phyloP scores from a whole-genome alignment of 352 stramenopile genomes.

The Globisporangium canariense region DNA sequence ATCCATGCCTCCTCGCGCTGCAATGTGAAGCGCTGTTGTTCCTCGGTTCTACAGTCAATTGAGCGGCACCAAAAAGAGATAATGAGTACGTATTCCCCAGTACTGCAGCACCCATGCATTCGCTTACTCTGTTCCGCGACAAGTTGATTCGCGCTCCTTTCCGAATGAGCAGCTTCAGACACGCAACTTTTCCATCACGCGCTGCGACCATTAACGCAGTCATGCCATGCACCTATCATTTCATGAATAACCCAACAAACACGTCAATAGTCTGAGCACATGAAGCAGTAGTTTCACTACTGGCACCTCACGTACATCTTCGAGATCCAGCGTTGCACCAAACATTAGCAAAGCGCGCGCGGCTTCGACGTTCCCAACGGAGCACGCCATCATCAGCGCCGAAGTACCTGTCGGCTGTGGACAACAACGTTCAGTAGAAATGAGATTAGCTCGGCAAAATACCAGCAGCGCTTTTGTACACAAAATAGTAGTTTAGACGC shows the following conservation, averaged over 20 bases:
- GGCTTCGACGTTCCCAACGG: constrained; percentile 83
- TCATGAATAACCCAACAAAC: no score
- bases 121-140: constrained; percentile 72
- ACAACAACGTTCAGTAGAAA: constrained; percentile 1
- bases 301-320: constrained; percentile 50
- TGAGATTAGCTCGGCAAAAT: background rate
- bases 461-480: background rate
- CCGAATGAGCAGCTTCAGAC: constrained; percentile 68
- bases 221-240: constrained; percentile 53
- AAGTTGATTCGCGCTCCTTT: constrained; percentile 82
- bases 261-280: background rate
- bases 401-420: constrained; percentile 72
- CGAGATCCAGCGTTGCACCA: constrained; percentile 75
- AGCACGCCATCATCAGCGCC: constrained; percentile 82
- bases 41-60: constrained; percentile 51
- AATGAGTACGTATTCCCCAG: constrained; percentile 9
- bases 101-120: background rate
- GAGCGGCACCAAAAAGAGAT: background rate
- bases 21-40: constrained; percentile 80
- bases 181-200: constrained; percentile 59
- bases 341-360: constrained; percentile 81
- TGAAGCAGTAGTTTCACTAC: background rate
- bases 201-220: constrained; percentile 81
- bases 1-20: constrained; percentile 65
- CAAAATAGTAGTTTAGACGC: background rate